Evolutionary conservation across 1,284 basidiomycete species (phyloP), one percentile per base, ranked within the genome.

Genomic region (Trametes polyzona): DNA sequence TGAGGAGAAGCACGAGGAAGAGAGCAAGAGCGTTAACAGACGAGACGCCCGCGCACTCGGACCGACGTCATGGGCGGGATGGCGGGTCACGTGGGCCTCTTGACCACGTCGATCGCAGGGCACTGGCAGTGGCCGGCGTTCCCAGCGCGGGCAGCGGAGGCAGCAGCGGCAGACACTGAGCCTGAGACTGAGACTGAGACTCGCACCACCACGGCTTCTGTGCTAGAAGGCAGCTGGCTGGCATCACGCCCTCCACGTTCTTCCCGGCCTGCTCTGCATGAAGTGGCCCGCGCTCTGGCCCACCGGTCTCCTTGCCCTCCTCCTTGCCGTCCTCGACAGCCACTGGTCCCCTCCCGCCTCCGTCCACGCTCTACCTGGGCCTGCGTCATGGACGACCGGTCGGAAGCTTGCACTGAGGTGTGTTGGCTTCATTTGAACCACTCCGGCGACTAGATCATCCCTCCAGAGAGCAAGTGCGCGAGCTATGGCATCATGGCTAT

Each of bases 401-500:
- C 76, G 83, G 64, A 90, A 88, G 70, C 69, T 82, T 47, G 77
- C 77, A n/a, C 77, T 81, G 64, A 83, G 86, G 88, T 88, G 71
- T 40, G 30, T 11, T 39, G 21, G 26, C 40, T 27, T 50, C 29
- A 11, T 6, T 10, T 47, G 14, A 17, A 14, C 12, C 9, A 2
- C 9, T 16, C 14, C 16, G 14, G 9, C 3, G 23, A n/a, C 23
- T 32, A 17, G 5, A 55, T 23, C 10, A 24, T 8, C 17, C 9
- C 23, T 46, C 10, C 41, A 92, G 92, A 46, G 82, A 92, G 66
- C 79, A 80, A 67, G 87, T 87, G 19, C 83, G 87, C 43, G 83
- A 84, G 30, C 73, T 94, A 4, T 94, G 90, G 88, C 87, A 92
- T 68, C 92, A 94, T 76, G 92, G 92, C 0, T 93, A 86, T 66